phyloP scores from a whole-genome alignment of 805 yeast species.

The Saturnispora zaruensis region DNA sequence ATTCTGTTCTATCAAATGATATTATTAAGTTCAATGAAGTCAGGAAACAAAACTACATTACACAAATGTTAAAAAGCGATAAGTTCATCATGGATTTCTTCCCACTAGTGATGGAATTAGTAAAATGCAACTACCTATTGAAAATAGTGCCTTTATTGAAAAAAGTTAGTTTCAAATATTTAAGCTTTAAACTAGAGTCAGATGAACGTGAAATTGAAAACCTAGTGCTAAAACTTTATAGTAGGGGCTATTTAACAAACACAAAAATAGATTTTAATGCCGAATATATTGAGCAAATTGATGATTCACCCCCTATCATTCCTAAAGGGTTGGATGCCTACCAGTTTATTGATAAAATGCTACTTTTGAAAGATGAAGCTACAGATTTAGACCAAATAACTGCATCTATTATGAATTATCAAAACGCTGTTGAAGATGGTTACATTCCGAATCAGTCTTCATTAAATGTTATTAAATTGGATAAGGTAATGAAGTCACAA shows the following conservation, averaged over 20 bases:
- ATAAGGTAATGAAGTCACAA: not conserved
- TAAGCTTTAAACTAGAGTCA: conserved; percentile 18
- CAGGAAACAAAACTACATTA: conserved; percentile 7
- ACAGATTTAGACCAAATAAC: not conserved
- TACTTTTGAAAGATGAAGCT: not conserved
- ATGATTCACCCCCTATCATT: not conserved
- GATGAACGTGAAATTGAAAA: conserved; percentile 15
- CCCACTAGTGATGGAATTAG: conserved; percentile 20
- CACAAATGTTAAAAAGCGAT: conserved; percentile 11
- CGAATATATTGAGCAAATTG: conserved; percentile 13
- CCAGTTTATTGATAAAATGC: not conserved
- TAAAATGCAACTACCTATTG: conserved; percentile 20
- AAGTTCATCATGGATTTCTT: conserved; percentile 19
- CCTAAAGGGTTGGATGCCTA: conserved; percentile 1
- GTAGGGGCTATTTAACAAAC: conserved; percentile 19
- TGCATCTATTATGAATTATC: not conserved
- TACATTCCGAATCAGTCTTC: not conserved
- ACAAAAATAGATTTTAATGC: conserved; percentile 23
- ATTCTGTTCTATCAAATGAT: conserved; percentile 21
- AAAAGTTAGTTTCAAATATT: conserved; percentile 16
- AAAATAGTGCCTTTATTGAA: conserved; percentile 19
- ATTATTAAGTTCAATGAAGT: conserved; percentile 19
- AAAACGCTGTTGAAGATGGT: not conserved
- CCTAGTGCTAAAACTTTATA: conserved; percentile 21
- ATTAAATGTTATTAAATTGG: not conserved